A percentile compares a stretch with the other conserved stretches of the same genome.
These are phyloP conservation scores for Arachis stenosperma DNA, from an alignment of 306 rosid genomes.

Conservation along the genomic window DNA sequence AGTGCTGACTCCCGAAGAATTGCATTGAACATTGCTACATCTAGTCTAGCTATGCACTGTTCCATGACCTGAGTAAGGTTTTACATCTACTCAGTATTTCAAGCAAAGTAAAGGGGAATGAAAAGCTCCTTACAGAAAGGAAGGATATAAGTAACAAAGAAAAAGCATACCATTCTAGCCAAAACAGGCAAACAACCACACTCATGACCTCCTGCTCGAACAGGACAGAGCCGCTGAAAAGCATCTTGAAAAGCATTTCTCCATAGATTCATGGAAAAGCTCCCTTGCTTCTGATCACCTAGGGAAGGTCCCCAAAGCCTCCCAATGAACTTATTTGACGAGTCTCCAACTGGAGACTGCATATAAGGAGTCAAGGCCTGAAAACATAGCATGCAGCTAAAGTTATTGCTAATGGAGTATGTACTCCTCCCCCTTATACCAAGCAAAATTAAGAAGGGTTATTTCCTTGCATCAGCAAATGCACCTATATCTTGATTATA, in stretches of 20 bases:
- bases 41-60: conserved; percentile 81
- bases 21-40: conserved; percentile 96
- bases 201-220: conserved; percentile 92
- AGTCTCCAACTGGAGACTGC: conserved; percentile 64
- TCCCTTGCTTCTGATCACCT: conserved; percentile 91
- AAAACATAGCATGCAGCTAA: conserved; percentile 39
- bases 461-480: conserved; percentile 9
- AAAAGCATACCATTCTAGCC: conserved; percentile 70
- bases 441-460: not conserved
- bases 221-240: conserved; percentile 88
- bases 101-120: conserved; percentile 25
- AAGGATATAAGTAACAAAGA: conserved; percentile 10
- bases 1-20: conserved; percentile 91
- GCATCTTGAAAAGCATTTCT: conserved; percentile 90
- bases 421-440: not conserved
- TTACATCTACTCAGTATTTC: conserved; percentile 35
- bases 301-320: conserved; percentile 73
- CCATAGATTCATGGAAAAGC: conserved; percentile 80
- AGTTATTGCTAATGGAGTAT: not conserved
- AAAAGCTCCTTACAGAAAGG: conserved; percentile 21
- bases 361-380: conserved; percentile 94
- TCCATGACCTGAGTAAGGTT: conserved; percentile 79
- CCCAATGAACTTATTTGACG: conserved; percentile 52
- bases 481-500: conserved; percentile 32
- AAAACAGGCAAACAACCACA: conserved; percentile 96